These are phyloP conservation scores for Leccinum sublutescens DNA, from an alignment of 768 basidiomycete genomes.

Conservation along the genomic window DNA sequence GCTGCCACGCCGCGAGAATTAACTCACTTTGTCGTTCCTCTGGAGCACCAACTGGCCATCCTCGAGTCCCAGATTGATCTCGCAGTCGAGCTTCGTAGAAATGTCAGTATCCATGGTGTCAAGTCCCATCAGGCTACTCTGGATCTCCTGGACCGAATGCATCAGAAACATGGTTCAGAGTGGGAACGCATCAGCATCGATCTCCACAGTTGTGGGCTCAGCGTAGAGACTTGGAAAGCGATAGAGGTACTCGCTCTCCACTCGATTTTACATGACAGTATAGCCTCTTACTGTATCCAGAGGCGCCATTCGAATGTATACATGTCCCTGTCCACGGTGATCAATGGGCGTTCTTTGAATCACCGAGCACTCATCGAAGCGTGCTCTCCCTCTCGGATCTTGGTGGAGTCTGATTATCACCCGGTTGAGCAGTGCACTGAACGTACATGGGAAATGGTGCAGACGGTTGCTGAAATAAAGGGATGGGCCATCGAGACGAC, in stretches of 20 bases:
- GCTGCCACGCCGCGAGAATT: conserved; percentile 50
- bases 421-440: conserved; percentile 55
- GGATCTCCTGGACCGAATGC: conserved; percentile 61
- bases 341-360: conserved; percentile 71
- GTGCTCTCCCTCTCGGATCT: conserved; percentile 63
- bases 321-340: conserved; percentile 83
- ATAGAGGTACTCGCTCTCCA: conserved; percentile 58
- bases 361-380: conserved; percentile 62
- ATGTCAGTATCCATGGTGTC: conserved; percentile 87
- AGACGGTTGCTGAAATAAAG: conserved; percentile 68
- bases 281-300: conserved; percentile 37
- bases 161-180: conserved; percentile 49
- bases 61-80: conserved; percentile 81
- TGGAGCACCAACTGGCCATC: conserved; percentile 79
- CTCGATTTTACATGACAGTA: background rate
- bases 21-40: conserved; percentile 75
- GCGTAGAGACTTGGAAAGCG: conserved; percentile 67
- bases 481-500: conserved; percentile 71
- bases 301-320: conserved; percentile 74
- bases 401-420: conserved; percentile 87
- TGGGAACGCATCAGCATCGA: conserved; percentile 79
- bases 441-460: conserved; percentile 76
- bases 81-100: conserved; percentile 76
- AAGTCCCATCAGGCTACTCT: conserved; percentile 68
- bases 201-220: conserved; percentile 88